Conservation (phyloP, 768 basidiomycete species). For the Gelatoporia subvermispora region DNA sequence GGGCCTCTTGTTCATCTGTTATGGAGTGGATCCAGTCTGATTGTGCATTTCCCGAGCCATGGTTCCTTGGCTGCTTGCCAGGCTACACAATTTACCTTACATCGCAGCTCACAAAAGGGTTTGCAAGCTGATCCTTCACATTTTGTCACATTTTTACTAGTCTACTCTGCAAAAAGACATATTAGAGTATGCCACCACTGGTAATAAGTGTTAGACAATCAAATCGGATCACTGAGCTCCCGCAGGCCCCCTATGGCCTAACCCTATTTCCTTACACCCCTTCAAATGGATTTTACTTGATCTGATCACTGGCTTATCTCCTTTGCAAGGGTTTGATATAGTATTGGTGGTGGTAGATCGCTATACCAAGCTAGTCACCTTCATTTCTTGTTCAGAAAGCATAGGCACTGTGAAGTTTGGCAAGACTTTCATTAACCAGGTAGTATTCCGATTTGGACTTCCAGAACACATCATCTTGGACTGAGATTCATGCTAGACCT, state of each 20-base stretch:
- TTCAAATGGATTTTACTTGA: background rate
- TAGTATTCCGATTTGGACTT: background rate
- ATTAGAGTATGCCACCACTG: too few species aligned
- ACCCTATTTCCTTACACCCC: background rate
- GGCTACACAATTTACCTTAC: too few species aligned
- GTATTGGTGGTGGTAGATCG: background rate
- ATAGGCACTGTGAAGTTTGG: background rate
- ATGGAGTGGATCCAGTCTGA: too few species aligned
- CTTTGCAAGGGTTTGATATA: background rate
- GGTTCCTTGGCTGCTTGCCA: too few species aligned
- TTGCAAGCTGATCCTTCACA: too few species aligned
- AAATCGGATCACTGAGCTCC: too few species aligned
- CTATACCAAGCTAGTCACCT: background rate
- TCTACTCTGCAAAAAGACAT: too few species aligned
- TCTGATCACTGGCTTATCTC: background rate
- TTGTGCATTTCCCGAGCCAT: too few species aligned
- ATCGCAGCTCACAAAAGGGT: too few species aligned
- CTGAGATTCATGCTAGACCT: conserved; percentile 1
- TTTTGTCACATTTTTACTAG: too few species aligned
- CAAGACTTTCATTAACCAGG: background rate
- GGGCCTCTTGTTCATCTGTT: too few species aligned
- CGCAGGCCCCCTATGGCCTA: background rate
- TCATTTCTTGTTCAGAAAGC: background rate
- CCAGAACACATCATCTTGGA: conserved; percentile 1
- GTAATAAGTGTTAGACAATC: too few species aligned